Conservation (phyloP, 2,329 filamentous ascomycete genomes). For the Didymella pomorum region DNA sequence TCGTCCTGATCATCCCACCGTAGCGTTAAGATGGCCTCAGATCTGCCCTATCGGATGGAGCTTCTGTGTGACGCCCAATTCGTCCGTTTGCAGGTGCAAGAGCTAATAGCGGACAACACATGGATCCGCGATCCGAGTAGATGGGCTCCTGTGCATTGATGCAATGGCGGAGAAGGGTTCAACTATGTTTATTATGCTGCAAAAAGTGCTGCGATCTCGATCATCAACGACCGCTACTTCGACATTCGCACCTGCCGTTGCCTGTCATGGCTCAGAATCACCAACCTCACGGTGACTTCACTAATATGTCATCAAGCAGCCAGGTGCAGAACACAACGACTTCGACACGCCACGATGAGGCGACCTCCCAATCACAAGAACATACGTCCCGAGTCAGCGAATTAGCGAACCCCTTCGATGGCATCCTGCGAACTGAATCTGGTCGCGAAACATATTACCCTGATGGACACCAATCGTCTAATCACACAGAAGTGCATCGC, state of each 20-base stretch:
- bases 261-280: constrained; percentile 29
- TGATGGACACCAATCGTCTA: constrained; percentile 30
- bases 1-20: constrained; percentile 17
- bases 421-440: constrained; percentile 37
- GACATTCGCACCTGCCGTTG: constrained; percentile 15
- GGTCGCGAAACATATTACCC: constrained; percentile 42
- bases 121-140: constrained; percentile 20
- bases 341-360: constrained; percentile 3
- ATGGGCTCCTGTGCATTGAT: constrained; percentile 13
- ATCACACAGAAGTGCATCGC: not conserved
- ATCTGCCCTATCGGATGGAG: constrained; percentile 19
- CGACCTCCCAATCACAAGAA: constrained; percentile 12
- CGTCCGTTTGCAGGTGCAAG: constrained; percentile 24
- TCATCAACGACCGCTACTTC: constrained; percentile 1
- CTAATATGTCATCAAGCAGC: constrained; percentile 17
- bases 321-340: constrained; percentile 11
- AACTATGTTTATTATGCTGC: constrained; percentile 16
- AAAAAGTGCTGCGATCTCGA: constrained; percentile 10
- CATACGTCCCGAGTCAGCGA: constrained; percentile 5
- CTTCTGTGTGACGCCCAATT: constrained; percentile 8
- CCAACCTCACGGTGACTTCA: constrained; percentile 18
- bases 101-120: constrained; percentile 21
- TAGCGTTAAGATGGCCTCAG: constrained; percentile 6
- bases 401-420: constrained; percentile 16
- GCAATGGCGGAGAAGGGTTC: constrained; percentile 9